These are phyloP conservation scores for Penicillium nordicum DNA, from an alignment of 2,329 filamentous ascomycete species.

Conservation along the genomic window DNA sequence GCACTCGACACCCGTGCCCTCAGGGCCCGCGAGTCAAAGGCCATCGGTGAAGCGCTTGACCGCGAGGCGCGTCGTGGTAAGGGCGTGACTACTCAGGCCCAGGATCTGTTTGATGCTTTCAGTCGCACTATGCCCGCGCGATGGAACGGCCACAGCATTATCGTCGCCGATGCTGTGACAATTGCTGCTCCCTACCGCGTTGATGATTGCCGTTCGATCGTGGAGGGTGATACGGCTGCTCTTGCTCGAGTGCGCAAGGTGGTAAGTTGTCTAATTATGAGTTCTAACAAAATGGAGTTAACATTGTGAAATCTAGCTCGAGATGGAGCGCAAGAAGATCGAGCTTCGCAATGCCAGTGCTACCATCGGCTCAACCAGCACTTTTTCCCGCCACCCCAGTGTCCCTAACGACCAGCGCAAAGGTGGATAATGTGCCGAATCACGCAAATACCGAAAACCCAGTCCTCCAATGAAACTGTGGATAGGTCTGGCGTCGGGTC, in stretches of 20 bases:
- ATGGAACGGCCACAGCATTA: constrained; percentile 58
- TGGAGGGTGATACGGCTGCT: constrained; percentile 41
- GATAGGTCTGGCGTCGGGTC: constrained; percentile 4
- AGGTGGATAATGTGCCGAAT: constrained; percentile 16
- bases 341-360: constrained; percentile 43
- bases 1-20: constrained; percentile 54
- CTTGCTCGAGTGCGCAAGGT: constrained; percentile 48
- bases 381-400: constrained; percentile 22
- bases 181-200: constrained; percentile 57
- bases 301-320: constrained; percentile 31
- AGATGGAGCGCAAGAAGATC: constrained; percentile 50
- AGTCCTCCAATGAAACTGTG: constrained; percentile 1
- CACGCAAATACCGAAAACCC: background rate
- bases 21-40: constrained; percentile 54
- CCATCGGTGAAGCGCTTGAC: constrained; percentile 56
- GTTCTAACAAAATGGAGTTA: background rate
- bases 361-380: constrained; percentile 33
- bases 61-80: constrained; percentile 57
- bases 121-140: constrained; percentile 58
- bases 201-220: constrained; percentile 50
- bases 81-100: constrained; percentile 59
- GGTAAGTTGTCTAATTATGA: constrained; percentile 34
- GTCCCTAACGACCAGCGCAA: constrained; percentile 23
- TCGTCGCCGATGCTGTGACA: constrained; percentile 59
- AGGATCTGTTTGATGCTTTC: constrained; percentile 62